Percentiles rank a stretch among this genome's conserved stretches.
phyloP scores from a whole-genome alignment of 176 grass and related monocot species.

The Metroxylon sagu region DNA sequence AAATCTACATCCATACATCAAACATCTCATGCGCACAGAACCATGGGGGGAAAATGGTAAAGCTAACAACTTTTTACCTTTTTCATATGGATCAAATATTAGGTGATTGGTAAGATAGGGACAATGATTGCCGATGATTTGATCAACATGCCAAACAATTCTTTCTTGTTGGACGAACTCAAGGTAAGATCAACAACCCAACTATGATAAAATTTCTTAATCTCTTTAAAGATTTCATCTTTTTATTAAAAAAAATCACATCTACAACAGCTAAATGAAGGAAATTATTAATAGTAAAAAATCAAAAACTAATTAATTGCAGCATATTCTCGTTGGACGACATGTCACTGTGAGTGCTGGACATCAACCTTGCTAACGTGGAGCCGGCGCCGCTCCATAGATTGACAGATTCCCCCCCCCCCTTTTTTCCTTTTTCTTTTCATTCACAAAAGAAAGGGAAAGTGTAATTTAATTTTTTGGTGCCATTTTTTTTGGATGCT shows the following conservation, averaged over 20 bases:
- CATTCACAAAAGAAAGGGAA: slow-evolving; percentile 16
- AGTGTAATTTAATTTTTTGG: neutral
- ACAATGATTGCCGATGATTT: slow-evolving; percentile 59
- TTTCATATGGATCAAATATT: neutral
- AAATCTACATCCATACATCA: too few relatives aligned
- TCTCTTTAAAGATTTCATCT: too few relatives aligned
- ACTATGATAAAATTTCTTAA: neutral
- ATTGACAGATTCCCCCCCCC: slow-evolving; percentile 20
- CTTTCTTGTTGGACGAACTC: slow-evolving; percentile 86
- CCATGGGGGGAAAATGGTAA: too few relatives aligned
- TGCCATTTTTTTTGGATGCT: neutral
- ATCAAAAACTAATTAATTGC: slow-evolving; percentile 13
- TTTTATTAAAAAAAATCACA: too few relatives aligned
- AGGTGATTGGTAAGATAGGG: slow-evolving; percentile 79
- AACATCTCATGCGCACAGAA: too few relatives aligned
- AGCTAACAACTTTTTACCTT: too few relatives aligned
- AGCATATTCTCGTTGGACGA: slow-evolving; percentile 48
- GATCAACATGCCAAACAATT: slow-evolving; percentile 60
- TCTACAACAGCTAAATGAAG: too few relatives aligned
- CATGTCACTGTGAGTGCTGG: slow-evolving; percentile 26
- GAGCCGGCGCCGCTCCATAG: slow-evolving; percentile 29
- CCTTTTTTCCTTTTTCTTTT: slow-evolving; percentile 22
- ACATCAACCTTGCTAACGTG: slow-evolving; percentile 29
- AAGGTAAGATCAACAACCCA: slow-evolving; percentile 36
- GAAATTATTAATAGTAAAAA: neutral